Percentiles rank a stretch among this genome's conserved stretches.
Evolutionary conservation across 2,329 filamentous ascomycete genomes (phyloP).

Genomic region (Rasamsonia emersonii): DNA sequence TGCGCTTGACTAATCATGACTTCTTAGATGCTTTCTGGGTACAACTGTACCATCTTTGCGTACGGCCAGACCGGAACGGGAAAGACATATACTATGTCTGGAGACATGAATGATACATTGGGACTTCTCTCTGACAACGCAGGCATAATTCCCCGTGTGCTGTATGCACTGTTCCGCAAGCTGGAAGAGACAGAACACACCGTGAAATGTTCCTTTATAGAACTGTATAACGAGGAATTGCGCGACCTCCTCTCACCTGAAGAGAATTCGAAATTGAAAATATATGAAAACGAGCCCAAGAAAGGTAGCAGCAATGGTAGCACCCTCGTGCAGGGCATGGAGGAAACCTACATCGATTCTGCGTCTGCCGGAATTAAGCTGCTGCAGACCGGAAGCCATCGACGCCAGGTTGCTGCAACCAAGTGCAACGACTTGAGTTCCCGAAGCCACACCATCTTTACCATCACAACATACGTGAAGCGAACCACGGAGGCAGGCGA

Average conservation of each 20-base stretch:
- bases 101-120: conserved; percentile 82
- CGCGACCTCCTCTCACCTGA: conserved; percentile 79
- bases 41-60: conserved; percentile 97
- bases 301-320: conserved; percentile 65
- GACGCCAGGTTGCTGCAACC: conserved; percentile 96
- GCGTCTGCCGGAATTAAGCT: conserved; percentile 81
- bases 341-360: conserved; percentile 84
- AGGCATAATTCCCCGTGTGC: conserved; percentile 86
- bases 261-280: conserved; percentile 80
- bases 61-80: conserved; percentile 97
- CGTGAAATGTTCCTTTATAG: conserved; percentile 97
- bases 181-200: conserved; percentile 77
- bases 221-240: conserved; percentile 95
- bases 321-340: conserved; percentile 94
- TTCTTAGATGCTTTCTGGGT: conserved; percentile 75
- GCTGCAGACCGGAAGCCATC: conserved; percentile 80
- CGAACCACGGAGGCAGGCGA: conserved; percentile 73
- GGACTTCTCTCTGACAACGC: conserved; percentile 84
- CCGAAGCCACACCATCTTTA: conserved; percentile 94
- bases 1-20: conserved; percentile 1
- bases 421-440: conserved; percentile 98
- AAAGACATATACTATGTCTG: conserved; percentile 99
- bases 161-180: conserved; percentile 79
- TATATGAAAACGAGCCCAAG: conserved; percentile 71
- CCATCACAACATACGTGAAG: conserved; percentile 86